Conservation (phyloP, 108 stramenopile genomes). For the Parmales sp. region DNA sequence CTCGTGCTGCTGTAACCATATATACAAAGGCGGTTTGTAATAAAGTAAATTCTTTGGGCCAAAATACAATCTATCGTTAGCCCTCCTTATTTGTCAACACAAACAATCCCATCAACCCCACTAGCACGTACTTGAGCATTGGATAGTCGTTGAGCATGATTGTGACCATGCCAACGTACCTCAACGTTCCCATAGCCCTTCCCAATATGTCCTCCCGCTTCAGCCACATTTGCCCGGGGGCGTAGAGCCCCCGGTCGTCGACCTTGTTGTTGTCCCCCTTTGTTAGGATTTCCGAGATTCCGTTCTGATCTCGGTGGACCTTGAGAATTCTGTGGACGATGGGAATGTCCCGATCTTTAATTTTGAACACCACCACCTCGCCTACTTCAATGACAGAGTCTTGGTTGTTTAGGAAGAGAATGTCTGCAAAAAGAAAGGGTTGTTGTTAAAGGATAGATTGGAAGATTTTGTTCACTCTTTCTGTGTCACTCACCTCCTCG, state of each 20-base stretch:
- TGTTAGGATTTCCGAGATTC: slow-evolving; percentile 78
- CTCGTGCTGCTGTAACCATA: too few relatives aligned
- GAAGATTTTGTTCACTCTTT: too few relatives aligned
- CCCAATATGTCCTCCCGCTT: slow-evolving; percentile 94
- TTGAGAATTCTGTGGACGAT: slow-evolving; percentile 98
- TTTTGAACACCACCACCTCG: slow-evolving; percentile 99
- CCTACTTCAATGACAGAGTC: slow-evolving; percentile 84
- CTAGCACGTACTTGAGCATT: slow-evolving; percentile 89
- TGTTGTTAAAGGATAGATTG: too few relatives aligned
- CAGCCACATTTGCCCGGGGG: slow-evolving; percentile 97
- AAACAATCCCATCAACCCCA: slow-evolving; percentile 97
- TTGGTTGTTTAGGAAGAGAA: slow-evolving; percentile 94
- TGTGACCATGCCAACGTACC: slow-evolving; percentile 98
- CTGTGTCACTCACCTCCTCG: too few relatives aligned
- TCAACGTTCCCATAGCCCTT: slow-evolving; percentile 82
- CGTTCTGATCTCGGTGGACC: slow-evolving; percentile 78
- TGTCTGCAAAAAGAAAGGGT: too few relatives aligned
- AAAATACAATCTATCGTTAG: too few relatives aligned
- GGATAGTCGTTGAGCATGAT: slow-evolving; percentile 99
- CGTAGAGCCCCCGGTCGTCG: slow-evolving; percentile 96
- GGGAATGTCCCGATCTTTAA: slow-evolving; percentile 98
- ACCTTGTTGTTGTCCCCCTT: slow-evolving; percentile 99
- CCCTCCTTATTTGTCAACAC: slow-evolving; percentile 97
- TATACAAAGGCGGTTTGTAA: too few relatives aligned
- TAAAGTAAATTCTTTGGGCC: too few relatives aligned